Conservation (phyloP, 305 asterid genomes). For the Rubia tinctorum region DNA sequence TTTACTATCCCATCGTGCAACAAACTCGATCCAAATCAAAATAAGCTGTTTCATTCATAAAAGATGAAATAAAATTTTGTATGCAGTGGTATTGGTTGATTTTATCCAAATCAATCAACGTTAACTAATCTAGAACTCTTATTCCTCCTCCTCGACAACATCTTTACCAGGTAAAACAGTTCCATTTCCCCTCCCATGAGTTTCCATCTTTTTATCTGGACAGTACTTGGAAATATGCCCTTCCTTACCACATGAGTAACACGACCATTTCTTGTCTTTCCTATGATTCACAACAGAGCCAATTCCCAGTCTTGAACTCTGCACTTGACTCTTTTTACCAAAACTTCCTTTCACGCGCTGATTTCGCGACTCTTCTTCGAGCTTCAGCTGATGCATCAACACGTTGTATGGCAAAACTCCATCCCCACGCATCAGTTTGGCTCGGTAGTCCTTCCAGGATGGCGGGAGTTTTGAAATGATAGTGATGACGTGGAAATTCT, state of each 20-base stretch:
- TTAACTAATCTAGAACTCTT: background rate
- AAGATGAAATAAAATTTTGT: background rate
- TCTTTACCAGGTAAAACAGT: background rate
- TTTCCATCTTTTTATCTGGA: constrained; percentile 24
- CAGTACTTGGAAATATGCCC: constrained; percentile 52
- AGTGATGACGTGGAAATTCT: constrained; percentile 50
- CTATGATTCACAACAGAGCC: constrained; percentile 18
- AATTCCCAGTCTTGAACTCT: constrained; percentile 23
- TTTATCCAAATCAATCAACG: background rate
- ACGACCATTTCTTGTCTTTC: constrained; percentile 30
- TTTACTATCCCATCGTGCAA: too few species aligned
- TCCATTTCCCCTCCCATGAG: constrained; percentile 11
- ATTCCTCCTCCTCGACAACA: background rate
- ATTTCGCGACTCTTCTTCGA: constrained; percentile 52
- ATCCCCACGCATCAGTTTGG: constrained; percentile 50
- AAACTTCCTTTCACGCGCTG: constrained; percentile 21
- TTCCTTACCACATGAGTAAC: constrained; percentile 47
- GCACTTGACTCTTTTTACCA: constrained; percentile 17
- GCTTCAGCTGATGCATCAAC: constrained; percentile 47
- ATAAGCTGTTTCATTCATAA: too few species aligned
- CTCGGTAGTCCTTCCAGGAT: constrained; percentile 64
- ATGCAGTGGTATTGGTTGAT: background rate
- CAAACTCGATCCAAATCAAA: too few species aligned
- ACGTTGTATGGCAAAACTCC: constrained; percentile 31
- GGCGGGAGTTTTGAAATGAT: constrained; percentile 71